These are phyloP conservation scores for Rubroboletus satanas DNA, from an alignment of 768 basidiomycete species.

Conservation along the genomic window DNA sequence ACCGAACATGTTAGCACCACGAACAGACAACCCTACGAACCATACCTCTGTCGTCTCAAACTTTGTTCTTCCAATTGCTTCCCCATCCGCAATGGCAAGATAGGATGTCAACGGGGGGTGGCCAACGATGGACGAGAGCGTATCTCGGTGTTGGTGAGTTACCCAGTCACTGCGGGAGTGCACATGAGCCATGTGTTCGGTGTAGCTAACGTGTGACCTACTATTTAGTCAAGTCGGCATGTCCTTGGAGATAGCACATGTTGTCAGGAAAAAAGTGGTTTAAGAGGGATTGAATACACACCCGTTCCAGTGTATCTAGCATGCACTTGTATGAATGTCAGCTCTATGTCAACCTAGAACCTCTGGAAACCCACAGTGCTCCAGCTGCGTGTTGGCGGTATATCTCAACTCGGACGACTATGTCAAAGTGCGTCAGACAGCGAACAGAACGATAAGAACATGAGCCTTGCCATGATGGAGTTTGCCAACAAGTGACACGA, in stretches of 20 bases:
- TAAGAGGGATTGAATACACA: slow-evolving; percentile 34
- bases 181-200: slow-evolving; percentile 11
- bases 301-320: slow-evolving; percentile 95
- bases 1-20: slow-evolving; percentile 23
- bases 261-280: slow-evolving; percentile 6
- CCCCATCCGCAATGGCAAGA: slow-evolving; percentile 90
- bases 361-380: slow-evolving; percentile 66
- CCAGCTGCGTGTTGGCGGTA: slow-evolving; percentile 93
- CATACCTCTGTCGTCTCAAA: slow-evolving; percentile 95
- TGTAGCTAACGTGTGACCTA: slow-evolving; percentile 39
- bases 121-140: slow-evolving; percentile 87
- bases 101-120: slow-evolving; percentile 85
- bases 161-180: slow-evolving; percentile 78
- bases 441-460: neutral
- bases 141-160: slow-evolving; percentile 96
- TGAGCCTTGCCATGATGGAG: slow-evolving; percentile 20
- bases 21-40: neutral
- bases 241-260: slow-evolving; percentile 48
- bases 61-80: slow-evolving; percentile 80
- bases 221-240: slow-evolving; percentile 97
- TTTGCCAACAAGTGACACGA: neutral
- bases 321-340: slow-evolving; percentile 58
- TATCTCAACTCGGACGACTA: slow-evolving; percentile 92
- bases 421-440: slow-evolving; percentile 2
- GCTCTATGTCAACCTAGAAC: neutral